A percentile compares a stretch with the other conserved stretches of the same genome.
These are phyloP conservation scores for Melampsora medusae DNA, from an alignment of 1,284 basidiomycete genomes.

Conservation along the genomic window DNA sequence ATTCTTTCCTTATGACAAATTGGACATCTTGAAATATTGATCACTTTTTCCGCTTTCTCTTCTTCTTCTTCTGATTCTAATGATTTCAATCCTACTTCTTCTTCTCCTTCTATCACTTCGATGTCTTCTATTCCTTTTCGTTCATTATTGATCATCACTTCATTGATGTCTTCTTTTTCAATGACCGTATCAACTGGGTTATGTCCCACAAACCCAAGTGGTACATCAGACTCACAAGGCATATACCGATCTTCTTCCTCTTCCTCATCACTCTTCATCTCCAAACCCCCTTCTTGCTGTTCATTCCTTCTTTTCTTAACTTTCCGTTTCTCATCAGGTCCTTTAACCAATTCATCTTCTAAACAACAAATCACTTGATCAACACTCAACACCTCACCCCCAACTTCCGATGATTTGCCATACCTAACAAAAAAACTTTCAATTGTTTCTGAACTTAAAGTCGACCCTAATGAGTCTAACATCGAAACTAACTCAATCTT, in stretches of 20 bases:
- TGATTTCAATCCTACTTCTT: neutral
- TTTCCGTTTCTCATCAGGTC: slow-evolving; percentile 7
- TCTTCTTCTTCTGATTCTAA: neutral
- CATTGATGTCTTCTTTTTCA: neutral
- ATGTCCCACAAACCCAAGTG: slow-evolving; percentile 27
- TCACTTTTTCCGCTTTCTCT: slow-evolving; percentile 67
- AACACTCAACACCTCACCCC: slow-evolving; percentile 68
- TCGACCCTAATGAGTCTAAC: slow-evolving; percentile 94
- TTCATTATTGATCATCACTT: neutral
- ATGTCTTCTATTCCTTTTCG: neutral
- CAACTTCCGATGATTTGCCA: slow-evolving; percentile 59
- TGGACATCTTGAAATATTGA: slow-evolving; percentile 91
- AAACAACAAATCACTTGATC: slow-evolving; percentile 73
- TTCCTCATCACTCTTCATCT: neutral
- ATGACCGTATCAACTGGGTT: slow-evolving; percentile 11
- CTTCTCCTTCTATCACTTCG: neutral
- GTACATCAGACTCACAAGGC: neutral
- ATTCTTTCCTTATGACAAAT: slow-evolving; percentile 84
- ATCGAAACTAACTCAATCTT: slow-evolving; percentile 88
- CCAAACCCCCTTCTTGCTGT: neutral
- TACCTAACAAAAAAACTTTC: slow-evolving; percentile 62
- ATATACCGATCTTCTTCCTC: neutral
- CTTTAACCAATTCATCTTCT: slow-evolving; percentile 66
- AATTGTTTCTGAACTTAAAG: slow-evolving; percentile 71
- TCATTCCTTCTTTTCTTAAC: slow-evolving; percentile 11